These are phyloP conservation scores for Cyathus striatus DNA, from an alignment of 768 basidiomycete species.

Conservation along the genomic window DNA sequence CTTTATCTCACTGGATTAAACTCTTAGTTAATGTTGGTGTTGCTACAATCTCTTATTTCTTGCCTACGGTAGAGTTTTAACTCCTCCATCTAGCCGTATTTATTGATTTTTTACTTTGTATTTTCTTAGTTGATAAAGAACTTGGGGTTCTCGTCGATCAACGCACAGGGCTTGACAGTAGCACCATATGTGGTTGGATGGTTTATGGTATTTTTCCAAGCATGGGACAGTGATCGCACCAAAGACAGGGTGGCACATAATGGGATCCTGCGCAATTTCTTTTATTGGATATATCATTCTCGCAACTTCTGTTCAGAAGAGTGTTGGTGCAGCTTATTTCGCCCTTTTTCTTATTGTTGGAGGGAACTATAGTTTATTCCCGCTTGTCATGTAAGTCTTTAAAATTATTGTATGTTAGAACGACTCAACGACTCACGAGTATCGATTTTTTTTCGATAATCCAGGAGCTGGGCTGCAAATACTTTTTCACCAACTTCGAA, in stretches of 20 bases:
- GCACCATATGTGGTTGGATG: slow-evolving; percentile 54
- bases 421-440: not conserved
- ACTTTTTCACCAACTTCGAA: slow-evolving; percentile 56
- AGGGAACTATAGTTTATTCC: slow-evolving; percentile 51
- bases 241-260: slow-evolving; percentile 51
- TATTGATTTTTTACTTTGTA: too few species aligned
- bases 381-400: slow-evolving; percentile 49
- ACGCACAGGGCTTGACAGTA: slow-evolving; percentile 54
- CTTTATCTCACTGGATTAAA: not conserved
- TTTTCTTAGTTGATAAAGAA: slow-evolving; percentile 51
- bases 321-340: slow-evolving; percentile 50
- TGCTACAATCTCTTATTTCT: slow-evolving; percentile 51
- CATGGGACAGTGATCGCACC: slow-evolving; percentile 51
- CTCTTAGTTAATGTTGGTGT: slow-evolving; percentile 48
- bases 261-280: slow-evolving; percentile 39
- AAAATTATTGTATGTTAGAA: not conserved
- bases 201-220: slow-evolving; percentile 49
- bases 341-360: slow-evolving; percentile 53
- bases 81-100: too few species aligned
- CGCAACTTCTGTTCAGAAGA: slow-evolving; percentile 44
- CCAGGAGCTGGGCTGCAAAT: slow-evolving; percentile 58
- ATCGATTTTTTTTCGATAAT: not conserved
- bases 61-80: slow-evolving; percentile 50
- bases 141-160: slow-evolving; percentile 51
- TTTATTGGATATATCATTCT: slow-evolving; percentile 52